Conservation (phyloP, 306 rosid genomes). For the Lupinus albus region DNA sequence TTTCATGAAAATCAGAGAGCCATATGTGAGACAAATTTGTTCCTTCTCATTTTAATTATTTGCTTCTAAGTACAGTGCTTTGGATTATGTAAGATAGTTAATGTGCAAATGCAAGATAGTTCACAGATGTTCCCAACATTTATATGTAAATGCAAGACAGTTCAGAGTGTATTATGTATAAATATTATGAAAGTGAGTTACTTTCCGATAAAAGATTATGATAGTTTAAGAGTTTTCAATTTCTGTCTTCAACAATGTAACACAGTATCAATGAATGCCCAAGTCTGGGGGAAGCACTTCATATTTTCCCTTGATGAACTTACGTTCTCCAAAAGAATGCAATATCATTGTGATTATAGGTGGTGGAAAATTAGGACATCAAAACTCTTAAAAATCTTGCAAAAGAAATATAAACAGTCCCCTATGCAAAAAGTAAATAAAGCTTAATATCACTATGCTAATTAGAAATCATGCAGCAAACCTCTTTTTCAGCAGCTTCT, state of each 20-base stretch:
- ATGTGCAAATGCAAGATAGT: not conserved
- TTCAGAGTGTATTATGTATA: slow-evolving; percentile 18
- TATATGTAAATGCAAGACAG: not conserved
- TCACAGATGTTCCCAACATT: slow-evolving; percentile 4
- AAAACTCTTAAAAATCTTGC: slow-evolving; percentile 22
- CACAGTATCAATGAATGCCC: slow-evolving; percentile 19
- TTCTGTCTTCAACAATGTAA: slow-evolving; percentile 24
- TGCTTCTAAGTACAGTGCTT: not conserved
- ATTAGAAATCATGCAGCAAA: slow-evolving; percentile 42
- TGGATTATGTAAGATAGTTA: not conserved
- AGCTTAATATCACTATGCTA: slow-evolving; percentile 25
- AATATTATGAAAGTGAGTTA: slow-evolving; percentile 3
- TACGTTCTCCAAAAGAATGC: slow-evolving; percentile 20
- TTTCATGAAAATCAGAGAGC: slow-evolving; percentile 14
- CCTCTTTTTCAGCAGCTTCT: slow-evolving; percentile 93
- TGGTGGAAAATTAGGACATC: slow-evolving; percentile 19
- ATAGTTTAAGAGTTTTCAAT: slow-evolving; percentile 14
- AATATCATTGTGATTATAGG: slow-evolving; percentile 10
- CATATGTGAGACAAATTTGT: not conserved
- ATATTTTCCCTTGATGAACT: slow-evolving; percentile 17
- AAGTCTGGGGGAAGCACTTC: not conserved
- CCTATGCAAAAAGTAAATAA: slow-evolving; percentile 18
- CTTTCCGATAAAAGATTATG: slow-evolving; percentile 6
- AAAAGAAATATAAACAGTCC: not conserved
- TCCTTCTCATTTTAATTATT: slow-evolving; percentile 7